These are phyloP conservation scores for Glaciozyma antarctica DNA, from an alignment of 768 basidiomycete genomes.

Conservation along the genomic window DNA sequence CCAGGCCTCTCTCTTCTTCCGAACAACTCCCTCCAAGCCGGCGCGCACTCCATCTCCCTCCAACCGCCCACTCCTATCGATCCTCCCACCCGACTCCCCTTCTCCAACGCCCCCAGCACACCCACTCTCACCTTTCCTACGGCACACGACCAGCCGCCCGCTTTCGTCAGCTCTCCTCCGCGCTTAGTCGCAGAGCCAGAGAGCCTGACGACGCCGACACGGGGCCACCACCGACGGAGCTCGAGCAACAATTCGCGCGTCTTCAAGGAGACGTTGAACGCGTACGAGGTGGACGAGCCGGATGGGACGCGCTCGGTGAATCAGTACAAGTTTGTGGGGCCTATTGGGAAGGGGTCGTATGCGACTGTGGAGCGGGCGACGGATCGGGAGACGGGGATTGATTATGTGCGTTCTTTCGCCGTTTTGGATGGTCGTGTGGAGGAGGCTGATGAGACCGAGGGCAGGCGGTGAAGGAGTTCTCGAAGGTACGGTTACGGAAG, in stretches of 20 bases:
- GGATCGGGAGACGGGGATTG: slow-evolving; percentile 19
- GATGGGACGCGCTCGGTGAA: slow-evolving; percentile 26
- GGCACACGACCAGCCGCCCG: neutral
- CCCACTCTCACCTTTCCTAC: neutral
- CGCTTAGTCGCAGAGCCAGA: neutral
- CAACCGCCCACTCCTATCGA: slow-evolving; percentile 6
- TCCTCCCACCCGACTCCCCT: neutral
- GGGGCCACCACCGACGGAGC: slow-evolving; percentile 18
- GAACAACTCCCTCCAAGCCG: neutral
- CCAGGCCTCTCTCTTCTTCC: too few species aligned
- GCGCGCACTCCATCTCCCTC: neutral
- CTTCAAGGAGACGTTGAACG: slow-evolving; percentile 30
- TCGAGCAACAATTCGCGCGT: slow-evolving; percentile 12
- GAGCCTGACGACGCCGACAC: neutral
- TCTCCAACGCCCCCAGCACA: neutral
- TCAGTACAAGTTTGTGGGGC: slow-evolving; percentile 20
- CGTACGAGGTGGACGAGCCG: slow-evolving; percentile 18
- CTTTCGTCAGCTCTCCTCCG: neutral
- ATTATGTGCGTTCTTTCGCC: slow-evolving; percentile 15
- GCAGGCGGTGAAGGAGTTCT: neutral
- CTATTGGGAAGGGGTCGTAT: slow-evolving; percentile 20
- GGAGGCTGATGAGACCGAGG: neutral
- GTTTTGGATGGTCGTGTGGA: neutral
- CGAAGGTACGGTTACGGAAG: neutral
- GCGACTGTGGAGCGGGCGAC: slow-evolving; percentile 26